Evolutionary conservation across 768 basidiomycete species (phyloP), one percentile per base, ranked within the genome.

Genomic region (Rhizopogon vinicolor): DNA sequence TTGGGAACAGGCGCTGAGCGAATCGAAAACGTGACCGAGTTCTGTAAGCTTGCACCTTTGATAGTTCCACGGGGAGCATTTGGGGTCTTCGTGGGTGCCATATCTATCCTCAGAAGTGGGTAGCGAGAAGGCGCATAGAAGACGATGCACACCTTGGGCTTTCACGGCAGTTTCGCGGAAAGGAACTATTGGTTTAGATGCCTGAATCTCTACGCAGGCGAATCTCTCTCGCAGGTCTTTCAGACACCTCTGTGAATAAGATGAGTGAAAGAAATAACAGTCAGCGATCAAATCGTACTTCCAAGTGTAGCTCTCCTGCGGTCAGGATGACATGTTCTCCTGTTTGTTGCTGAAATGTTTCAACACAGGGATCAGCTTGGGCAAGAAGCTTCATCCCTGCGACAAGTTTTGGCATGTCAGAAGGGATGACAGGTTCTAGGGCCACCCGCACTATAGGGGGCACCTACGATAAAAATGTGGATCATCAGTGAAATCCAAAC

Each of bases 311-410:
- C 66, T 98, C 96, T 33, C 97, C 97, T 1, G 97, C 97, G 3
- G 91, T 91, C 57, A 98, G 72, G 59, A 99, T 97, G 54, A 99
- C 97, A 68, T 97, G 89, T 68, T 99, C 97, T 33, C 97, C 97
- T 0, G 95, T 97, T 63, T 92, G 84, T 70, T 98, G 97, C 61
- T 98, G 94, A 68, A 98, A 94, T 0, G 91, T 95, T 67, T 98
- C 93, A 4, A 96, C 95, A 60, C 94, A 98, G 1, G 97, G 96
- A 73, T 98, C 97, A 4, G 94, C 88, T 66, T 98, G 95, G 61
- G 87, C 89, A 35, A 99, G 82, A 12, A 98, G 75, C 60, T 89
- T 90, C 53, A 99, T 75, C 1, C 97, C 97, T 39, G 79, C 80
- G 44, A 98, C 80, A 22, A 99, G 78, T 67, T 91, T 93, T 1